A percentile compares a stretch with the other conserved stretches of the same genome.
These are phyloP conservation scores for Chrysanthemum makinoi DNA, from an alignment of 129 eudicot genomes.

Conservation along the genomic window DNA sequence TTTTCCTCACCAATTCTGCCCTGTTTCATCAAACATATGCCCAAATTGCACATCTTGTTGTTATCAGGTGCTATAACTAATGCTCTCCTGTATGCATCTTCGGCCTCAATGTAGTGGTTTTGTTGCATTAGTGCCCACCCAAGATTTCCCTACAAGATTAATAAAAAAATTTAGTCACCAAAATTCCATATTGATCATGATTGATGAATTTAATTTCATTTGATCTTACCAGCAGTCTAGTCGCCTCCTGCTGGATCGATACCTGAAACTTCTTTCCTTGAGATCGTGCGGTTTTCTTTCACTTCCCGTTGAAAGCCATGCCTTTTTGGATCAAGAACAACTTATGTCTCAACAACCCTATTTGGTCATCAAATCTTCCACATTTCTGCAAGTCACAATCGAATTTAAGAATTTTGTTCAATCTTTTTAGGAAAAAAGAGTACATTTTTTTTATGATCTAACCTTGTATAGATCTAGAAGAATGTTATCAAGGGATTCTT, in stretches of 20 bases:
- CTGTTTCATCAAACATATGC: constrained; percentile 46
- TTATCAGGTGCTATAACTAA: constrained; percentile 46
- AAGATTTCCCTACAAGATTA: constrained; percentile 54
- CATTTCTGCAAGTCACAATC: constrained; percentile 21
- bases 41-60: constrained; percentile 82
- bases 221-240: constrained; percentile 56
- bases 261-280: constrained; percentile 74
- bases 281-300: constrained; percentile 67
- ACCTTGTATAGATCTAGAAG: constrained; percentile 73
- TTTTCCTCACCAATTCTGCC: neutral
- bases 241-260: constrained; percentile 57
- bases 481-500: constrained; percentile 76
- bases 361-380: constrained; percentile 1
- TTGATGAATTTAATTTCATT: neutral
- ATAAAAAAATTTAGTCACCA: neutral
- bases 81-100: constrained; percentile 70
- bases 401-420: constrained; percentile 28
- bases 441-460: neutral
- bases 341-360: constrained; percentile 35
- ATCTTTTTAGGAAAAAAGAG: neutral
- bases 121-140: constrained; percentile 90
- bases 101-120: constrained; percentile 72
- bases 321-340: constrained; percentile 72
- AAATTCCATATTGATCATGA: neutral
- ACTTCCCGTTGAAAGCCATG: constrained; percentile 64